phyloP scores from a whole-genome alignment of 176 grass and related monocot species.

The Elaeis guineensis region DNA sequence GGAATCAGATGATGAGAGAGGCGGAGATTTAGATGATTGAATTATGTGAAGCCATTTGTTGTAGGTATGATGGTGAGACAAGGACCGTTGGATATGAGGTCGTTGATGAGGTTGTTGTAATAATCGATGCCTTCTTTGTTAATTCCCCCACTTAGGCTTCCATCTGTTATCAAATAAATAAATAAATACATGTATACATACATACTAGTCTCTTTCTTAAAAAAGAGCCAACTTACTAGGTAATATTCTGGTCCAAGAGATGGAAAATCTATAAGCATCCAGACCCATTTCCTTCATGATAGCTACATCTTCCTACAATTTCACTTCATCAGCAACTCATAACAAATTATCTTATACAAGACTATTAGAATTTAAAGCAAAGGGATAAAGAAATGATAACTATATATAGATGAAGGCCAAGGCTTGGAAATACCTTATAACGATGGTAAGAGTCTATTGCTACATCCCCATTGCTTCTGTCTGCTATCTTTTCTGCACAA shows the following conservation, averaged over 20 bases:
- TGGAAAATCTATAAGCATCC: conserved; percentile 74
- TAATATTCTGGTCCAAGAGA: conserved; percentile 81
- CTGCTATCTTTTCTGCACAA: conserved; percentile 38
- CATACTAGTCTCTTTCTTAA: too few species aligned
- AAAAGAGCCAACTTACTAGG: conserved; percentile 39
- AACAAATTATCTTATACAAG: too few species aligned
- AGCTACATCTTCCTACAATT: conserved; percentile 61
- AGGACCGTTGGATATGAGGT: conserved; percentile 40
- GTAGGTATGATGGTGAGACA: background rate
- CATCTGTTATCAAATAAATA: conserved; percentile 22
- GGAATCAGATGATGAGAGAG: too few species aligned
- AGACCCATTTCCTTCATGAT: conserved; percentile 76
- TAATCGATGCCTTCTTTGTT: conserved; percentile 50
- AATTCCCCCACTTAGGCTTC: conserved; percentile 40
- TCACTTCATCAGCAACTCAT: background rate
- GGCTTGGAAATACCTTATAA: conserved; percentile 35
- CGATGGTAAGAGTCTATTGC: conserved; percentile 52
- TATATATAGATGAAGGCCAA: too few species aligned
- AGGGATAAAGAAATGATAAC: too few species aligned
- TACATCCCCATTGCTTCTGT: conserved; percentile 45
- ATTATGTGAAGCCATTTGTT: background rate
- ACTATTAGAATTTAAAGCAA: too few species aligned
- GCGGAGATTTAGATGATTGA: background rate
- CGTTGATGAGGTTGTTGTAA: conserved; percentile 55
- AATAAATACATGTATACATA: background rate